Evolutionary conservation across 176 grass and related monocot species (phyloP).

Genomic region (Ensete ventricosum): DNA sequence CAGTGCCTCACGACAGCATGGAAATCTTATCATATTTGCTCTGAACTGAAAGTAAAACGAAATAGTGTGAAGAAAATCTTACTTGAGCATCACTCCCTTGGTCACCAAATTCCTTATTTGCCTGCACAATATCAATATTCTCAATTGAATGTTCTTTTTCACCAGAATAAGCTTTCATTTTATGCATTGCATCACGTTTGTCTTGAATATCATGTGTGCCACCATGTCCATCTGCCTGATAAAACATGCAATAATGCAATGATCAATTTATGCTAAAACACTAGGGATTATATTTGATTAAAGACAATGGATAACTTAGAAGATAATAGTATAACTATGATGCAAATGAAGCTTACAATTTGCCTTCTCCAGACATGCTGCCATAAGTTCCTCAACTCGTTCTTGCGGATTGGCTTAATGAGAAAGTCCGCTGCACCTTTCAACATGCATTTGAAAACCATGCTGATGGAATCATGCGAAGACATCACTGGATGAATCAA

Average conservation of each 20-base stretch:
- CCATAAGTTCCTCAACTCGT: conserved; percentile 88
- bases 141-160: conserved; percentile 22
- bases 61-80: conserved; percentile 29
- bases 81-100: conserved; percentile 97
- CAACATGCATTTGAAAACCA: conserved; percentile 98
- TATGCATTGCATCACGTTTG: conserved; percentile 23
- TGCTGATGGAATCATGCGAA: conserved; percentile 88
- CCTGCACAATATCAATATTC: conserved; percentile 17
- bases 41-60: background rate
- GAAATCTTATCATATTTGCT: background rate
- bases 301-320: background rate
- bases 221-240: conserved; percentile 50
- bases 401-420: conserved; percentile 92
- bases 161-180: conserved; percentile 9
- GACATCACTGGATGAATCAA: conserved; percentile 86
- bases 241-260: conserved; percentile 3
- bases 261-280: conserved; percentile 7
- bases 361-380: conserved; percentile 99
- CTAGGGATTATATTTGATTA: background rate
- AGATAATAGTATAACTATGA: background rate
- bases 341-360: conserved; percentile 39
- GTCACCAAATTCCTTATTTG: conserved; percentile 62
- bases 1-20: background rate
- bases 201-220: conserved; percentile 38
- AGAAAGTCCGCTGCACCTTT: conserved; percentile 97